Evolutionary conservation across 2,329 filamentous ascomycete species (phyloP), one percentile per base, ranked within the genome.

Genomic region (Fusarium newnesense): DNA sequence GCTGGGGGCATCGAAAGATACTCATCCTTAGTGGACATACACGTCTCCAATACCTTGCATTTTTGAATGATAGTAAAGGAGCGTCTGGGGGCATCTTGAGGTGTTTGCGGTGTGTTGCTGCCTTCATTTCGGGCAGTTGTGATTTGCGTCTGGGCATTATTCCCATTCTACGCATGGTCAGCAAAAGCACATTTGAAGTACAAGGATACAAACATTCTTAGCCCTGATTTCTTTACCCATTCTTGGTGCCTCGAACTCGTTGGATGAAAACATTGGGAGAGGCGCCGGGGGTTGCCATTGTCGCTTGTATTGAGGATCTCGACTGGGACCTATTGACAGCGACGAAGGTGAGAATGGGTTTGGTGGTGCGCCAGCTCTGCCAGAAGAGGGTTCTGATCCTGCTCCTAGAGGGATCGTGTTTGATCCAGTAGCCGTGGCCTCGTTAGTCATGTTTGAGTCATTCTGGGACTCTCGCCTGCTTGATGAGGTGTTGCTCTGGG

Each of bases 181-280:
- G 34, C 4, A 4, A n/a, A 18, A 4, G 13, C 4, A 18, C 5
- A 1, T 28, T 39, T 39, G 19, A n/a, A 21, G 19, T 0, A 0
- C 0, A 40, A 39, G 13, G 13, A 39, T 2, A 28, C 34, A n/a
- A 12, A 54, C 50, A 39, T 21, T 39, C 9, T 7, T 39, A 11
- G 21, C 13, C 9, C 13, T 9, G 5, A 13, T n/a, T 4, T 15
- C 21, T 42, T n/a, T 7, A 13, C n/a, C 40, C 12, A 11, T n/a
- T n/a, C 13, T 8, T 9, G 40, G 40, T 12, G 7, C 11, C 2
- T 44, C 42, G 4, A 53, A 53, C 8, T 53, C 24, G 0, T 12
- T 0, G 0, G 24, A 28, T 0, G 50, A 39, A 34, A 53, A 39
- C 0, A 53, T 12, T 4, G 24, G 50, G 2, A 52, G n/a, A 9